Base-by-base conservation (phyloP, 2,329 filamentous ascomycete genomes). In the Fonsecaea pugnacius region DNA sequence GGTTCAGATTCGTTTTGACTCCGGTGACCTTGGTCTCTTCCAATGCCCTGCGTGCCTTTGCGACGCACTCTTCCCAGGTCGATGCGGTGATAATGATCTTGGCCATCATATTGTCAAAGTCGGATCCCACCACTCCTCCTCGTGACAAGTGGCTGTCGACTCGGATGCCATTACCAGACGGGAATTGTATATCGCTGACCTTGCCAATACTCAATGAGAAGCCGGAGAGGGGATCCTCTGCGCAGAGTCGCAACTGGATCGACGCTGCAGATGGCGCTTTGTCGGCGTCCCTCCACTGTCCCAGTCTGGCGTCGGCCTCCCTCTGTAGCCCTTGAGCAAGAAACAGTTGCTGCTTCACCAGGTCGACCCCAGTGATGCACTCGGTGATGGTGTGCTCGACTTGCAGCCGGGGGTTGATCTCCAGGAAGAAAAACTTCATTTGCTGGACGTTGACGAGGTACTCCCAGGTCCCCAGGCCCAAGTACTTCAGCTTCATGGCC, bases 351-450 rank as follows among this genome's bases (percentile, higher is more conserved):
- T 77, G 74, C 67, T 80, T 79, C 16, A 87, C 85, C 3, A 88
- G 77, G 64, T 88, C 85, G 7, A 82, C 74, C 0, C 75, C 77
- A 5, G 80, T 80, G 7, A 89, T 82, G 3, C 77, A 78, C 68
- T 88, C 85, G 0, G 84, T 87, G 59, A 87, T 82, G 1, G 85
- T 87, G 70, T 87, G 85, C 68, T 88, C 85, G 43, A 88, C 85
- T 70, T 87, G 85, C 1, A 87, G 72, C 2, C 85, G 78, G 0
- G 85, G 85, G 61, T 88, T 88, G 67, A 87, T 79, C 70, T 88
- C 85, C 5, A 88, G 73, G 68, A 88, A 87, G 73, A 82, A 87
- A 72, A 82, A 85, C 27, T 84, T 79, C 1, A 72, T 72, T 0
- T 75, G 80, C 0, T 73, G 64, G 10, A 82, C 79, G 62, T 83